These are phyloP conservation scores for Sideroxylon spinosum DNA, from an alignment of 179 eudicot genomes.

Conservation along the genomic window DNA sequence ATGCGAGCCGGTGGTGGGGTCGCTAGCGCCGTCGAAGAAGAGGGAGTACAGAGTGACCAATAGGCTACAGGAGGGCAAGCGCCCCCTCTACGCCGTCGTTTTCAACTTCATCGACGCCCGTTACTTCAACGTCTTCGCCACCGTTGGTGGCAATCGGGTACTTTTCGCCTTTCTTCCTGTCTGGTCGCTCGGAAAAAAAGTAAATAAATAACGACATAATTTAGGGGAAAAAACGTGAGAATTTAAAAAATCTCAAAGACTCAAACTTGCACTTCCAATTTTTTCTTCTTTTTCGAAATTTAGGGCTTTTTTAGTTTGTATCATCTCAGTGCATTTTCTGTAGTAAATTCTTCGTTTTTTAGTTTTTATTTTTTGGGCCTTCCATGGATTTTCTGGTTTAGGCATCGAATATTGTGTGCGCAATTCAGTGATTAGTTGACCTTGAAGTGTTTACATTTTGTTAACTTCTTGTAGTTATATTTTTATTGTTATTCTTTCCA, in stretches of 20 bases:
- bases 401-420: too few relatives aligned
- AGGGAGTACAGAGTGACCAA: conserved; percentile 91
- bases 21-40: conserved; percentile 67
- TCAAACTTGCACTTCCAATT: neutral
- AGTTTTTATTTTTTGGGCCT: too few relatives aligned
- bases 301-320: too few relatives aligned
- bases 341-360: too few relatives aligned
- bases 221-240: neutral
- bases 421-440: too few relatives aligned
- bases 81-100: conserved; percentile 89
- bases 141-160: conserved; percentile 89
- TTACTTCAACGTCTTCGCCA: conserved; percentile 83
- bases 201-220: too few relatives aligned
- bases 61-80: conserved; percentile 88
- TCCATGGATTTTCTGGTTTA: too few relatives aligned
- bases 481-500: too few relatives aligned
- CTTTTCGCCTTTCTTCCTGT: neutral
- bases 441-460: too few relatives aligned
- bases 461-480: too few relatives aligned
- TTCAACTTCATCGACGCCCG: conserved; percentile 92
- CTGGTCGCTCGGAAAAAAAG: neutral
- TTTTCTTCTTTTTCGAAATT: too few relatives aligned
- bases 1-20: conserved; percentile 83
- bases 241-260: neutral
- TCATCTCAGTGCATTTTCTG: too few relatives aligned